A percentile compares a stretch with the other conserved stretches of the same genome.
phyloP scores from a whole-genome alignment of 2,329 filamentous ascomycete species.

The Tolypocladium endophyticum region DNA sequence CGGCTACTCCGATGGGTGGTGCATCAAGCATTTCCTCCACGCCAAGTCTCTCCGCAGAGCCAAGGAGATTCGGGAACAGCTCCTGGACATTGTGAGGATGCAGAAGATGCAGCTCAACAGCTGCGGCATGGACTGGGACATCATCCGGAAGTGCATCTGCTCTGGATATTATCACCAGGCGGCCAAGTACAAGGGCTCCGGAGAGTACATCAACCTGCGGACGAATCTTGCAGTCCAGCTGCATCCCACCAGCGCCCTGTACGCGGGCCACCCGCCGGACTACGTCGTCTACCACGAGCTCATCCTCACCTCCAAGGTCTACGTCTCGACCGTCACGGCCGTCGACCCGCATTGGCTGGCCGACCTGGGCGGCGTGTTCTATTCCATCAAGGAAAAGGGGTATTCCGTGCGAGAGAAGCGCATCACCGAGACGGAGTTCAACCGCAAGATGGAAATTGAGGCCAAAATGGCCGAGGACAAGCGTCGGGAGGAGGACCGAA shows the following conservation, averaged over 20 bases:
- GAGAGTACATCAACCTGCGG: slow-evolving; percentile 93
- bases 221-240: slow-evolving; percentile 91
- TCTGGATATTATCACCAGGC: slow-evolving; percentile 97
- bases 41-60: slow-evolving; percentile 86
- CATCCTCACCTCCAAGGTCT: slow-evolving; percentile 92
- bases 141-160: slow-evolving; percentile 93
- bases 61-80: slow-evolving; percentile 88
- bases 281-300: slow-evolving; percentile 98
- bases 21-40: slow-evolving; percentile 84
- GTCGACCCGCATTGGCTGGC: slow-evolving; percentile 97
- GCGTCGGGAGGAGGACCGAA: slow-evolving; percentile 49
- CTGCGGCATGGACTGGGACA: slow-evolving; percentile 94
- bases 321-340: slow-evolving; percentile 93
- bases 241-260: slow-evolving; percentile 87
- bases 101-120: slow-evolving; percentile 81
- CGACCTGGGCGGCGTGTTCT: slow-evolving; percentile 93
- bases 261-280: slow-evolving; percentile 90
- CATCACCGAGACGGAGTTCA: slow-evolving; percentile 85
- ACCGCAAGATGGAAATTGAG: slow-evolving; percentile 86
- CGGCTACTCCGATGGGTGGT: slow-evolving; percentile 84
- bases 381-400: slow-evolving; percentile 94
- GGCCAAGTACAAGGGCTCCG: slow-evolving; percentile 88
- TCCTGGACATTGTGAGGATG: slow-evolving; percentile 86
- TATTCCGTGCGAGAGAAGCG: slow-evolving; percentile 81
- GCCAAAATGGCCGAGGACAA: slow-evolving; percentile 84